Conservation (phyloP, 106 monocot species). For the Dendrobium huoshanense region DNA sequence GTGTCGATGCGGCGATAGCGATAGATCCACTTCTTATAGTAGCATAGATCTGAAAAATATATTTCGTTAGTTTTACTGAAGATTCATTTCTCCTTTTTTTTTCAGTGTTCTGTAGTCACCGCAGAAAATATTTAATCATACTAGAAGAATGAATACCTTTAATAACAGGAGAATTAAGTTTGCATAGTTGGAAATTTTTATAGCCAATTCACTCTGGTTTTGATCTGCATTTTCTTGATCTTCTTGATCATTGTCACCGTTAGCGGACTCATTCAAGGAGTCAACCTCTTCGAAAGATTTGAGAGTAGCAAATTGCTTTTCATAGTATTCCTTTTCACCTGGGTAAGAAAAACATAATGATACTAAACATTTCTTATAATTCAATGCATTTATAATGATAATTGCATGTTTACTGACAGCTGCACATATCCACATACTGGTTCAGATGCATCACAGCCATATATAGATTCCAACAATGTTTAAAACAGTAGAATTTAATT, state of each 20-base stretch:
- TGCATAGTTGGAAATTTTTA: constrained; percentile 88
- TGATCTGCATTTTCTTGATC: constrained; percentile 31
- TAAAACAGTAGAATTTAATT: no score
- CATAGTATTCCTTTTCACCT: constrained; percentile 93
- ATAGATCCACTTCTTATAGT: constrained; percentile 80
- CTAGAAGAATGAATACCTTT: constrained; percentile 46
- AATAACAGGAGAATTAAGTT: constrained; percentile 64
- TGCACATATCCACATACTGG: not conserved
- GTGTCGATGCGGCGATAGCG: constrained; percentile 90
- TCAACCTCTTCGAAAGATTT: constrained; percentile 86
- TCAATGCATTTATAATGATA: not conserved
- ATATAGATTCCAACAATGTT: no score
- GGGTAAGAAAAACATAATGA: constrained; percentile 1
- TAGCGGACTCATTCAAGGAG: constrained; percentile 13
- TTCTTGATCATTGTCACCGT: constrained; percentile 26
- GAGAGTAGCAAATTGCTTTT: constrained; percentile 76
- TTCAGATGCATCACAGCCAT: not conserved
- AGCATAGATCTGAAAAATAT: constrained; percentile 61
- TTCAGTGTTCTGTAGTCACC: not conserved
- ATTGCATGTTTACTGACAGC: not conserved
- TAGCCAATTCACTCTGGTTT: constrained; percentile 57
- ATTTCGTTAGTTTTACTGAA: not conserved
- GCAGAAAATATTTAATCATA: not conserved
- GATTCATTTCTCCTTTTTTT: not conserved
- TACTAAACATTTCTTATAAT: not conserved